phyloP scores from a whole-genome alignment of 1,284 basidiomycete genomes.

The Rhodotorula glutinis region DNA sequence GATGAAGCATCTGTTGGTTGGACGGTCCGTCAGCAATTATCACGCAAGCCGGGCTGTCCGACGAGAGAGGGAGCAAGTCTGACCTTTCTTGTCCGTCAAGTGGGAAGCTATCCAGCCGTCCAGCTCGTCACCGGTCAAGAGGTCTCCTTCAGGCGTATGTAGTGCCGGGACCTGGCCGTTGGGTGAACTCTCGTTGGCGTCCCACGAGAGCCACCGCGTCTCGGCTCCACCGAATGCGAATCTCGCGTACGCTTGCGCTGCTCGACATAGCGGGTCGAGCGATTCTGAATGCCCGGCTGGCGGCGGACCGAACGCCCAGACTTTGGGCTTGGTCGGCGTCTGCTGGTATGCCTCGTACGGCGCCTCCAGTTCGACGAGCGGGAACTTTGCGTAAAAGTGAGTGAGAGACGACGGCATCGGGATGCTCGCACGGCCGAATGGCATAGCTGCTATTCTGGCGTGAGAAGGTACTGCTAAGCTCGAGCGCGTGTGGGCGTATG shows the following conservation, averaged over 20 bases:
- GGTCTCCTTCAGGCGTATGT: slow-evolving; percentile 23
- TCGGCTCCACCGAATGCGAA: slow-evolving; percentile 8
- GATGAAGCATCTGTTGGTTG: not conserved
- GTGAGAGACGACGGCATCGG: slow-evolving; percentile 22
- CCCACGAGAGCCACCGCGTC: slow-evolving; percentile 17
- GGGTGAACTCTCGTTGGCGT: slow-evolving; percentile 17
- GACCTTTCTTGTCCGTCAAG: not conserved
- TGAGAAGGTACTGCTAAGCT: too few species aligned
- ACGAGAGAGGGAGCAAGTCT: not conserved
- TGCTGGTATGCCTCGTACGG: not conserved
- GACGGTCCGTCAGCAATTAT: too few species aligned
- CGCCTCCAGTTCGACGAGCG: slow-evolving; percentile 18
- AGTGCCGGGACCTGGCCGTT: slow-evolving; percentile 18
- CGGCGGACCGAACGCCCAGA: slow-evolving; percentile 32
- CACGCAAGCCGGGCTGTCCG: too few species aligned
- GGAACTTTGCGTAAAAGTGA: slow-evolving; percentile 28
- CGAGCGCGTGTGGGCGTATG: not conserved
- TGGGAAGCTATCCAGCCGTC: slow-evolving; percentile 7
- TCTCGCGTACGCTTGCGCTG: slow-evolving; percentile 19
- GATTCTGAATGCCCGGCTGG: slow-evolving; percentile 19
- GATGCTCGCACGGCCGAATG: not conserved
- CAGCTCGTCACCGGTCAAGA: slow-evolving; percentile 20
- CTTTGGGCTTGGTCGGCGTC: slow-evolving; percentile 11
- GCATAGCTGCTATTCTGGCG: not conserved
- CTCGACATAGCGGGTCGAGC: slow-evolving; percentile 30